These are phyloP conservation scores for Pyropia haitanensis DNA, from an alignment of 23 red algal species.

Conservation along the genomic window DNA sequence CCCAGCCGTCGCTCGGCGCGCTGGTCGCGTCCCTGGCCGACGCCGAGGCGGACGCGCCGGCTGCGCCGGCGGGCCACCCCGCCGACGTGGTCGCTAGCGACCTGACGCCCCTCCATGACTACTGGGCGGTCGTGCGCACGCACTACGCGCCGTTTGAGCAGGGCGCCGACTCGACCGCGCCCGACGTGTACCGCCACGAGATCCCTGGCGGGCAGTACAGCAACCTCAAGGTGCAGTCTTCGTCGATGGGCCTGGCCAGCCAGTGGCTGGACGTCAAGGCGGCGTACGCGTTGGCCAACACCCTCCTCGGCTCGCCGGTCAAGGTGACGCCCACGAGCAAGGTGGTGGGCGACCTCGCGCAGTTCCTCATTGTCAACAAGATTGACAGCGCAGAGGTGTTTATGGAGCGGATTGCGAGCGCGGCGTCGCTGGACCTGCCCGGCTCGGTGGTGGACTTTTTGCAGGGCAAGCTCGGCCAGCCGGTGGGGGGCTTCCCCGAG, in stretches of 20 bases:
- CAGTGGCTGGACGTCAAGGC: constrained; percentile 11
- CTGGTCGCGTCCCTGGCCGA: not conserved
- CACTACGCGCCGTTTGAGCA: constrained; percentile 19
- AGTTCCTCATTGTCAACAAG: constrained; percentile 8
- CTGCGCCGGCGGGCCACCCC: not conserved
- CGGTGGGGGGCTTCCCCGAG: constrained; percentile 7
- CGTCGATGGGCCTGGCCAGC: not conserved
- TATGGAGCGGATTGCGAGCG: not conserved
- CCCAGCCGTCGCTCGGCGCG: constrained; percentile 6
- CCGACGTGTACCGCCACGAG: constrained; percentile 2
- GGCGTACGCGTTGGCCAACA: constrained; percentile 1
- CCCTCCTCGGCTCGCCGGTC: not conserved
- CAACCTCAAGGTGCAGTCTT: constrained; percentile 10
- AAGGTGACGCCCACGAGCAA: constrained; percentile 5
- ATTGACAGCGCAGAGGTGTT: not conserved
- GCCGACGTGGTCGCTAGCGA: not conserved
- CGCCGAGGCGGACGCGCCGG: not conserved
- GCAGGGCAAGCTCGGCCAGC: constrained; percentile 7
- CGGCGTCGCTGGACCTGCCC: not conserved
- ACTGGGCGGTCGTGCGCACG: constrained; percentile 3
- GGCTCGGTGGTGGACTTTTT: constrained; percentile 10
- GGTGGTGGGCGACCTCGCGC: constrained; percentile 7
- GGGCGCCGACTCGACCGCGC: not conserved
- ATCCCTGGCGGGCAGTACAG: constrained; percentile 15
- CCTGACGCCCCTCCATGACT: not conserved